Conservation (phyloP, 441 rosid genomes). For the Rhodomyrtus psidioides region DNA sequence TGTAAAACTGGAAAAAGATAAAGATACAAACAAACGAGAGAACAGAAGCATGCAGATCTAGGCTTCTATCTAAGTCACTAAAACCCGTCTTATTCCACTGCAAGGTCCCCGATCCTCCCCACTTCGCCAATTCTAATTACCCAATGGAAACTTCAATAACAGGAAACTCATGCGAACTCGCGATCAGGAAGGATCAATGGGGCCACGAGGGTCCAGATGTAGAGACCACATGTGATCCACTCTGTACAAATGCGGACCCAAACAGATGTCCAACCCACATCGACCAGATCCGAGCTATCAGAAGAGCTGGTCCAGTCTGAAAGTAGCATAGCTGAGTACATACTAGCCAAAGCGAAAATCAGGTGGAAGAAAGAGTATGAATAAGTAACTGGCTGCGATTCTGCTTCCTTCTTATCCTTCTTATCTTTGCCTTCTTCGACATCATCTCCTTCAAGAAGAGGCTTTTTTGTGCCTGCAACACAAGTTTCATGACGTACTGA, state of each 20-base stretch:
- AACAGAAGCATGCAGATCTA: neutral
- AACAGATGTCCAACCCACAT: slow-evolving; percentile 96
- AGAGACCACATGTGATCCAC: slow-evolving; percentile 82
- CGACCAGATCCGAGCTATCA: slow-evolving; percentile 66
- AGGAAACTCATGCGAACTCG: slow-evolving; percentile 38
- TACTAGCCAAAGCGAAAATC: slow-evolving; percentile 93
- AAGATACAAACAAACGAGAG: neutral
- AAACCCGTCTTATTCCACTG: neutral
- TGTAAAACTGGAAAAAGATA: neutral
- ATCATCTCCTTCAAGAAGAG: slow-evolving; percentile 51
- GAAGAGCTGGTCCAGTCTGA: slow-evolving; percentile 86
- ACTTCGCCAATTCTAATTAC: neutral
- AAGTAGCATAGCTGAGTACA: slow-evolving; percentile 97
- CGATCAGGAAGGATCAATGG: slow-evolving; percentile 69
- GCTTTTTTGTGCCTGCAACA: slow-evolving; percentile 43
- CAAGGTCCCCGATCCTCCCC: neutral
- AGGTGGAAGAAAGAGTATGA: slow-evolving; percentile 90
- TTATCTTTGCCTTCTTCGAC: slow-evolving; percentile 55
- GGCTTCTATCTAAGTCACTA: neutral
- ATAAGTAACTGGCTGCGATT: slow-evolving; percentile 66
- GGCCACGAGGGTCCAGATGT: slow-evolving; percentile 76
- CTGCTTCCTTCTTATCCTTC: slow-evolving; percentile 31
- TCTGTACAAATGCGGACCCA: slow-evolving; percentile 93
- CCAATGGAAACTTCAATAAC: neutral
- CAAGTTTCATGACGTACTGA: neutral